Base-by-base conservation (phyloP, 495 filamentous ascomycete species). In the Annulohypoxylon nitens region DNA sequence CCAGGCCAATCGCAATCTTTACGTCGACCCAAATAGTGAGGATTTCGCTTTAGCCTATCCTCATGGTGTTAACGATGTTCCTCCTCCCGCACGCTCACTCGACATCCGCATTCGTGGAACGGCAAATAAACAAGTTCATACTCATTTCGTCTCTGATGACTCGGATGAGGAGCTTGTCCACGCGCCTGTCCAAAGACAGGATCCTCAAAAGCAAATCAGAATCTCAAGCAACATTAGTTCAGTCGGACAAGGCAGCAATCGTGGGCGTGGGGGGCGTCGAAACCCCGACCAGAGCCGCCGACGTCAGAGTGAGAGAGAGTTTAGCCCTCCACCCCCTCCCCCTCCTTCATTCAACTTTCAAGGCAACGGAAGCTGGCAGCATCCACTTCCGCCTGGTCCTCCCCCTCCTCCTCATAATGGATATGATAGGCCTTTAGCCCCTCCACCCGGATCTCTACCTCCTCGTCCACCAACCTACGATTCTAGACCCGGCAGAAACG, bases 81-180 rank as follows among this genome's bases (percentile, higher is more conserved):
- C 47, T 26, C 18, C 39, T 48, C 41, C 12, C 45, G 23, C 57
- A 41, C 2, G 14, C 61, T 4, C 45, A 33, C 61, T 43, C 11
- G 69, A 77, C 58, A 80, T 81, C 8, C 75, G 81, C 37, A 73
- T 83, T 51, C 79, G 63, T 14, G 78, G 82, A 18, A 79, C 77
- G 59, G 80, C 78, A 37, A 83, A 78, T 11, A 77, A 77, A 20
- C 76, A 71, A n/a, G 70, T 72, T 26, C 83, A 85, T 62, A 75
- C 83, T 30, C 73, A 81, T 20, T 84, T 81, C 61, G 72, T 79
- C 34, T 83, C 75, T 47, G 83, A 84, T 9, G 82, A 85, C 11
- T 83, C 83, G 7, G 78, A 83, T 2, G 82, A 83, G 18, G 78
- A 75, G 18, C 79, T 84, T 57, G 74, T 85, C 20, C 81, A 80